Evolutionary conservation across 345 rosid genomes (phyloP).

Genomic region (Odontarrhena argentea): DNA sequence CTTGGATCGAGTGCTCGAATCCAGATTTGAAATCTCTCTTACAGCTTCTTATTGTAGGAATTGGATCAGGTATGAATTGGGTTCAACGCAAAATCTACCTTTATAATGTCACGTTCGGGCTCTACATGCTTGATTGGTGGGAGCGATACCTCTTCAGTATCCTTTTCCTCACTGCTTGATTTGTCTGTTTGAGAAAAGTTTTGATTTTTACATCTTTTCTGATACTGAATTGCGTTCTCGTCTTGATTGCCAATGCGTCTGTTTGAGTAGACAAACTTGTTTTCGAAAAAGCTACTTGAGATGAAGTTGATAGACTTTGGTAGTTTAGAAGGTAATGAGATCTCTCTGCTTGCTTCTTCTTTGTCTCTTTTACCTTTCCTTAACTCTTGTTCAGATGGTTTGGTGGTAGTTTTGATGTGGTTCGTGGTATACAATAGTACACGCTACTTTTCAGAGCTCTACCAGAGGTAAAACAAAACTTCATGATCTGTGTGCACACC

Average conservation of each 20-base stretch:
- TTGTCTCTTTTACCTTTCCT: slow-evolving; percentile 43
- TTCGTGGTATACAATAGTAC: slow-evolving; percentile 75
- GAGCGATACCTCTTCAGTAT: slow-evolving; percentile 98
- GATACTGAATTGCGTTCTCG: slow-evolving; percentile 1
- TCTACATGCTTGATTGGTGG: slow-evolving; percentile 99
- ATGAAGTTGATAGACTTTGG: slow-evolving; percentile 14
- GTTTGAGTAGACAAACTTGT: neutral
- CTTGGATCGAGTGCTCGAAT: slow-evolving; percentile 2
- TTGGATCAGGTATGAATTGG: slow-evolving; percentile 73
- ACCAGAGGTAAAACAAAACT: slow-evolving; percentile 52
- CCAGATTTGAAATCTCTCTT: slow-evolving; percentile 13
- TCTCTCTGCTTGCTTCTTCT: slow-evolving; percentile 17
- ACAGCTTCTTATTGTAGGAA: slow-evolving; percentile 11
- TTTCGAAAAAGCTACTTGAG: slow-evolving; percentile 1
- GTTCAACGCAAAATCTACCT: slow-evolving; percentile 92
- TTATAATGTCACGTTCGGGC: slow-evolving; percentile 97
- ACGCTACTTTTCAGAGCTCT: slow-evolving; percentile 58
- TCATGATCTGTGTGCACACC: neutral
- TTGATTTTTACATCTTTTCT: slow-evolving; percentile 22
- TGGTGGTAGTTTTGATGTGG: slow-evolving; percentile 90
- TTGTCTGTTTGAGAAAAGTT: slow-evolving; percentile 18
- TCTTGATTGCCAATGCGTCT: slow-evolving; percentile 3
- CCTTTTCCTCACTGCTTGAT: slow-evolving; percentile 42
- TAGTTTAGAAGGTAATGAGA: neutral
- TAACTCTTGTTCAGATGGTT: slow-evolving; percentile 55